Conservation (phyloP, 2,329 filamentous ascomycete species). For the Trichoderma sp. region DNA sequence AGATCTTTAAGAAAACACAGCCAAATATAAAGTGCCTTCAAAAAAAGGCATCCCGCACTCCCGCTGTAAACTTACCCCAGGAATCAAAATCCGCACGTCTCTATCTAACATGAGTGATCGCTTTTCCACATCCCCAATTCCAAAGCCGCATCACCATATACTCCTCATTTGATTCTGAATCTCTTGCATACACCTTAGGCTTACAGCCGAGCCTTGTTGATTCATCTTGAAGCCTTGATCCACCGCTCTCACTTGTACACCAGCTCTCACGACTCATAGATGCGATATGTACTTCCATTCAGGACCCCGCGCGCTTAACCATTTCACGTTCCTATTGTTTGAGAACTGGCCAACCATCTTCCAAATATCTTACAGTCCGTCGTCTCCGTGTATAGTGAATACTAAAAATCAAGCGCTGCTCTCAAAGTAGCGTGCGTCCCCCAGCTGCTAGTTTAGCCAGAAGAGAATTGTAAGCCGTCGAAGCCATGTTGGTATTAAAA, state of each 20-base stretch:
- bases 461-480: not conserved
- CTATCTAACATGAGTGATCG: conserved; percentile 14
- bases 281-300: not conserved
- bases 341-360: not conserved
- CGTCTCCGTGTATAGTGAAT: not conserved
- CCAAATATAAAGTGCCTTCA: not conserved
- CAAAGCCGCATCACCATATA: conserved; percentile 1
- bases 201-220: not conserved
- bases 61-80: not conserved
- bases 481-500: not conserved
- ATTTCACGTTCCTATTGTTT: not conserved
- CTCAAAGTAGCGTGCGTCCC: not conserved
- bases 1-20: not conserved
- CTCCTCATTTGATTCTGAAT: not conserved
- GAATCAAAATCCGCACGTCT: conserved; percentile 4
- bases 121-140: conserved; percentile 1
- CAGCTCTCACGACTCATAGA: not conserved
- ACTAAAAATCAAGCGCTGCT: not conserved
- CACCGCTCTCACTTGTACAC: too few relatives aligned
- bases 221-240: not conserved
- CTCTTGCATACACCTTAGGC: not conserved
- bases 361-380: conserved; percentile 6
- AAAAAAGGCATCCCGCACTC: not conserved
- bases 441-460: not conserved
- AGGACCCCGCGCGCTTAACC: not conserved